Conservation (phyloP, 139 green algal genomes). For the Marvania coccoides region DNA sequence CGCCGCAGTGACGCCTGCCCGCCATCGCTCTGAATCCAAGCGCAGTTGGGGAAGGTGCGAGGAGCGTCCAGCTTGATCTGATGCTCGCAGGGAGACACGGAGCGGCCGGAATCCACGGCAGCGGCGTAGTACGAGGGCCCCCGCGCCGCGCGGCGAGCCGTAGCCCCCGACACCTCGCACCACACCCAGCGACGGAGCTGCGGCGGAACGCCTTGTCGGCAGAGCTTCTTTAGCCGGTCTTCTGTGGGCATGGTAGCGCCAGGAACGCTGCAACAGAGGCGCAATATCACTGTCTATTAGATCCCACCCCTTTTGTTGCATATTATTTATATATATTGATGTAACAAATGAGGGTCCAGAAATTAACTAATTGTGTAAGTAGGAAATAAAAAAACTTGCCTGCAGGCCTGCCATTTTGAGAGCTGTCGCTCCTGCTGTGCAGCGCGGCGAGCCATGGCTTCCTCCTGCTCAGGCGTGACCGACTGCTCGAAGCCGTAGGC, state of each 20-base stretch:
- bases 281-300: no score
- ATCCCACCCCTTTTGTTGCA: no score
- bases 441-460: conserved; percentile 18
- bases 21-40: conserved; percentile 40
- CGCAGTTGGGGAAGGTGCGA: conserved; percentile 65
- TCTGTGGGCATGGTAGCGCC: conserved; percentile 12
- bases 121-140: conserved; percentile 47
- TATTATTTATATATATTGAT: no score
- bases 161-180: conserved; percentile 49
- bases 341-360: no score
- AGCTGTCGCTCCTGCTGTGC: conserved; percentile 2
- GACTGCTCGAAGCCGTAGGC: conserved; percentile 39
- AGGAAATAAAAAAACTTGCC: no score
- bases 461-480: conserved; percentile 16
- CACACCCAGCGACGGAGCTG: conserved; percentile 49
- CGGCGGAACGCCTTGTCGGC: conserved; percentile 48
- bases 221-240: conserved; percentile 45
- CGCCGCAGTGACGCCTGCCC: conserved; percentile 52
- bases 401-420: conserved; percentile 24
- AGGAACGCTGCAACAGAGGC: no score
- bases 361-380: no score
- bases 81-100: conserved; percentile 14
- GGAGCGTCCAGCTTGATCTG: conserved; percentile 79
- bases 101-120: conserved; percentile 24
- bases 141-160: not conserved